phyloP scores from a whole-genome alignment of 164 flowering plant genomes.

The Magnolia officinalis region DNA sequence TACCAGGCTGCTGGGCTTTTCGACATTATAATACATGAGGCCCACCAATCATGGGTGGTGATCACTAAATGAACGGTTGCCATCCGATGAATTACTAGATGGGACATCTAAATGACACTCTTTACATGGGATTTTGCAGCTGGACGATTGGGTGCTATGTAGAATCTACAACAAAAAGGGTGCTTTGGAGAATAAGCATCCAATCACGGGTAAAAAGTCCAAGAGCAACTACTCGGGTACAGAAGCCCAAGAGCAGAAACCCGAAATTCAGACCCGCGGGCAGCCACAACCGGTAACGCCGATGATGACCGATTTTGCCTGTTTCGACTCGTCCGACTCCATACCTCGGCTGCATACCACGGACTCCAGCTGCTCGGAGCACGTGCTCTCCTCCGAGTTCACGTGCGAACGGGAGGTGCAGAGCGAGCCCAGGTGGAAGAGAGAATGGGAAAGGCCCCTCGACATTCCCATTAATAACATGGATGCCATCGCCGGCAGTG shows the following conservation, averaged over 20 bases:
- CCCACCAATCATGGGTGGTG: too few relatives aligned
- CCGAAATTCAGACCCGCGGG: constrained; percentile 1
- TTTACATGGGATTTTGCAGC: constrained; percentile 5
- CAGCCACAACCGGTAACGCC: background rate
- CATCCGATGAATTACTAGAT: too few relatives aligned
- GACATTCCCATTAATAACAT: constrained; percentile 5
- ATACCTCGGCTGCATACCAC: constrained; percentile 15
- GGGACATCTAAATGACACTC: too few relatives aligned
- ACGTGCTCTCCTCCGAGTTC: constrained; percentile 14
- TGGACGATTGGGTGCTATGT: constrained; percentile 24
- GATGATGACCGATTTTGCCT: constrained; percentile 4
- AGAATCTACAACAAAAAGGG: constrained; percentile 25
- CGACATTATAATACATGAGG: too few relatives aligned
- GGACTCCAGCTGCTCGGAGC: constrained; percentile 26
- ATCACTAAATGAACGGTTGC: too few relatives aligned
- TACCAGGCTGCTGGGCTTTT: too few relatives aligned
- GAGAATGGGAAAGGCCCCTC: constrained; percentile 12
- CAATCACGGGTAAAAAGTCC: background rate
- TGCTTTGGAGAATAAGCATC: constrained; percentile 5
- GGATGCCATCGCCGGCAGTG: background rate
- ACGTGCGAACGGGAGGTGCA: constrained; percentile 23
- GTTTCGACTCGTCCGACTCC: constrained; percentile 16
- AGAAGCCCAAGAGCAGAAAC: background rate
- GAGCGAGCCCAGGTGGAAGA: constrained; percentile 17
- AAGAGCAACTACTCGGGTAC: background rate